Conservation (phyloP, 768 basidiomycete genomes). For the Lentinula detonsa region DNA sequence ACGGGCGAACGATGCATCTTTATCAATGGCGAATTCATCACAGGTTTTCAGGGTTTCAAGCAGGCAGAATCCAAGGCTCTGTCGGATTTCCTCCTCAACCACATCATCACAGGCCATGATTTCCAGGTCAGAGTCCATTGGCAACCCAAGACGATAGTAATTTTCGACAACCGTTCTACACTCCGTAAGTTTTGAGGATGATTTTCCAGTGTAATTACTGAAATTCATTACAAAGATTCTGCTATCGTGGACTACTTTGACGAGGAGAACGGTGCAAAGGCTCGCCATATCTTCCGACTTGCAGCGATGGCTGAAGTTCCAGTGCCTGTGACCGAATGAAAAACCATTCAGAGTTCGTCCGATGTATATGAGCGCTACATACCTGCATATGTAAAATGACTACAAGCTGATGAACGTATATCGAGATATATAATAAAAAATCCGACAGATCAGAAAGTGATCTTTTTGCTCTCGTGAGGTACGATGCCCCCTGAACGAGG, state of each 20-base stretch:
- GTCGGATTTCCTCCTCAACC: slow-evolving; percentile 18
- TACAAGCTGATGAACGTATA: background rate
- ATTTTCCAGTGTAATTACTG: background rate
- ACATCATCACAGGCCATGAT: slow-evolving; percentile 19
- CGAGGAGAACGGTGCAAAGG: slow-evolving; percentile 11
- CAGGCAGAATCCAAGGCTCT: slow-evolving; percentile 18
- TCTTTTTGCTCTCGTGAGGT: slow-evolving; percentile 50
- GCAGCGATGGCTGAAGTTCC: slow-evolving; percentile 17
- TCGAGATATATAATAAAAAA: background rate
- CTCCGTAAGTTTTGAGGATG: background rate
- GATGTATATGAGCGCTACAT: no score
- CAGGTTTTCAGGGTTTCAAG: slow-evolving; percentile 18
- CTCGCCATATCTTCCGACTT: slow-evolving; percentile 15
- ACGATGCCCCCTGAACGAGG: slow-evolving; percentile 61
- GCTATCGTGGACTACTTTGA: slow-evolving; percentile 15
- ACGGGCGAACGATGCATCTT: slow-evolving; percentile 19
- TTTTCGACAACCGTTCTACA: slow-evolving; percentile 8
- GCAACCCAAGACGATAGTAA: slow-evolving; percentile 18
- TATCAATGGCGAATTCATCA: slow-evolving; percentile 23
- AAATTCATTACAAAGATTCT: slow-evolving; percentile 6
- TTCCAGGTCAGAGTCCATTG: slow-evolving; percentile 20
- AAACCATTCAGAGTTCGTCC: background rate
- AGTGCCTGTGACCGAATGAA: slow-evolving; percentile 7
- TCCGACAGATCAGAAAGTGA: slow-evolving; percentile 36
- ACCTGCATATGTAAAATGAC: background rate